Evolutionary conservation across 139 green algal genomes (phyloP).

Genomic region (Chlorella sp.): DNA sequence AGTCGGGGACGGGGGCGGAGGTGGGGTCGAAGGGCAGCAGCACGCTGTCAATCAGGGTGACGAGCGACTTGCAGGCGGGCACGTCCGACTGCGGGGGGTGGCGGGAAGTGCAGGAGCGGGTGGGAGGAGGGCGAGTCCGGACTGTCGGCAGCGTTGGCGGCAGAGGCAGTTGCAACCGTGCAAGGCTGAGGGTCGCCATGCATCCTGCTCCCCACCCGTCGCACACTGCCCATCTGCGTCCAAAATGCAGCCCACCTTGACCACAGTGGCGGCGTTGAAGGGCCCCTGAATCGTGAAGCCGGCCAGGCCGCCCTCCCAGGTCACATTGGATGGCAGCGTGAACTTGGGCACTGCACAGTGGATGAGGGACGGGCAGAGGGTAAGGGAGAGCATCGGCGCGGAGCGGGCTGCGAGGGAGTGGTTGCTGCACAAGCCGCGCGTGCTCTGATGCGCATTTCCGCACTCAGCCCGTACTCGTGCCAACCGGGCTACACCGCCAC

Average conservation of each 20-base stretch:
- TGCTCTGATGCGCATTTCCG: neutral
- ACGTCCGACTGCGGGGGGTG: conserved; percentile 31
- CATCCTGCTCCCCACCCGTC: too few relatives aligned
- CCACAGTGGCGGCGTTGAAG: conserved; percentile 40
- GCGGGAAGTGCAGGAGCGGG: neutral
- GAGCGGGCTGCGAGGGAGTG: too few relatives aligned
- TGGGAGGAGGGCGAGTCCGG: too few relatives aligned
- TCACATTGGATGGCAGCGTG: conserved; percentile 19
- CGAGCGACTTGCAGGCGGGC: conserved; percentile 40
- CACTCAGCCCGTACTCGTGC: neutral
- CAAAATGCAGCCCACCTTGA: conserved; percentile 26
- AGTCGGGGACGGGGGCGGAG: neutral
- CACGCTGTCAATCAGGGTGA: conserved; percentile 51
- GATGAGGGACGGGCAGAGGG: neutral
- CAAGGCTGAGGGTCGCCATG: too few relatives aligned
- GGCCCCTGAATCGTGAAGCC: conserved; percentile 33
- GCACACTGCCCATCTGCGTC: too few relatives aligned
- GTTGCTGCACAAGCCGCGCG: too few relatives aligned
- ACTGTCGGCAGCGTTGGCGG: too few relatives aligned
- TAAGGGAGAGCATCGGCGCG: neutral
- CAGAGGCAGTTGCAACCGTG: too few relatives aligned
- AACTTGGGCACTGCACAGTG: conserved; percentile 3
- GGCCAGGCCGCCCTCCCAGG: conserved; percentile 28
- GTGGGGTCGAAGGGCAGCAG: conserved; percentile 43
- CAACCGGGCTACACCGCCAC: neutral